Evolutionary conservation across 1,284 basidiomycete genomes (phyloP).

Genomic region (Cerioporus squamosus): DNA sequence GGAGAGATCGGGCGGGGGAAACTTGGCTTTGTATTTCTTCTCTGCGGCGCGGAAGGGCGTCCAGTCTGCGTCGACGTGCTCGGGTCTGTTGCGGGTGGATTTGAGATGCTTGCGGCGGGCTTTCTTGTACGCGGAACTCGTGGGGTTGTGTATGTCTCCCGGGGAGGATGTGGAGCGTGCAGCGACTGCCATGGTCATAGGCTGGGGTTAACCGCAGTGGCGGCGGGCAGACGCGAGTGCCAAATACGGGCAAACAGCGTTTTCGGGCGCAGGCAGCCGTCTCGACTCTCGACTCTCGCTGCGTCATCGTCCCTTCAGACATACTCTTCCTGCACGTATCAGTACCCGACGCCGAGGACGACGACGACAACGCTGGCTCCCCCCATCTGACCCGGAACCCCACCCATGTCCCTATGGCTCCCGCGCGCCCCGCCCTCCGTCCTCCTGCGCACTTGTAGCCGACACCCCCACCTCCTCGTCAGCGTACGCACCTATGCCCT

Average conservation of each 20-base stretch:
- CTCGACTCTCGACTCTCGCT: too few species aligned
- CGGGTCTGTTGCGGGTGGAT: slow-evolving; percentile 57
- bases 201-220: background rate
- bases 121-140: slow-evolving; percentile 64
- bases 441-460: slow-evolving; percentile 43
- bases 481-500: slow-evolving; percentile 17
- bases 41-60: slow-evolving; percentile 76
- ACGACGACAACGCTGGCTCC: slow-evolving; percentile 9
- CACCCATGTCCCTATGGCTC: slow-evolving; percentile 40
- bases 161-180: too few species aligned
- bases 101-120: slow-evolving; percentile 61
- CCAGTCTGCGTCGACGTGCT: slow-evolving; percentile 54
- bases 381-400: slow-evolving; percentile 1
- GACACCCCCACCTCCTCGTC: slow-evolving; percentile 31
- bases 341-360: slow-evolving; percentile 2
- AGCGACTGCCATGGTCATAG: slow-evolving; percentile 12
- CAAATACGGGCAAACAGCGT: slow-evolving; percentile 1
- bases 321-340: too few species aligned
- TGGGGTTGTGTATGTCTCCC: slow-evolving; percentile 41
- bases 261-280: slow-evolving; percentile 6
- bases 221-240: background rate
- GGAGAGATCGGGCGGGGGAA: slow-evolving; percentile 74
- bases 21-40: slow-evolving; percentile 76
- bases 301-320: slow-evolving; percentile 22
- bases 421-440: slow-evolving; percentile 44